Base-by-base conservation (phyloP, 1,284 basidiomycete genomes). In the Exsudoporus floridanus region DNA sequence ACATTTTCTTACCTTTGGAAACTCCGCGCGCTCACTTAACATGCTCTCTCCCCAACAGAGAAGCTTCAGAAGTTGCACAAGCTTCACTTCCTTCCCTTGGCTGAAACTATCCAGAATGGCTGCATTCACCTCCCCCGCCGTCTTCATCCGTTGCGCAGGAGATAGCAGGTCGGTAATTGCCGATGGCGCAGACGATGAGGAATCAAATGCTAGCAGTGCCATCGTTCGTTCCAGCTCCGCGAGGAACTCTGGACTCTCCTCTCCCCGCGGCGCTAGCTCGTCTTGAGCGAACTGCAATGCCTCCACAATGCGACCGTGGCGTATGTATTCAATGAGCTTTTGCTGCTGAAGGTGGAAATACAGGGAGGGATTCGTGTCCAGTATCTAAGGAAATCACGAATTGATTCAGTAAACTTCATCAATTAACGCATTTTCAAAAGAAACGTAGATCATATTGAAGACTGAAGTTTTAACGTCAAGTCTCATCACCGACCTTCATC, bases 261-360 rank as follows among this genome's bases (percentile, higher is more conserved):
- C 93, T 2, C 94, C 96, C 8, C 94, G 85, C 12, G 94, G 94
- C 2, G 96, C 96, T 4, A 99, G 81, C 69, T 98, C 94, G 46
- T 87, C 82, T 57, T 97, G 92, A 0, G 96, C 96, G 73, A 99
- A 98, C 52, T 83, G 74, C 34, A 99, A 74, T 0, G 96, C 96
- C 46, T 92, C 88, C 10, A 79, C 73, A 52, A 94, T 83, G 30
- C 82, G 80, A 28, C 90, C 90, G 46, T 86, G 81, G 0, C 95
- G 89, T 62, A 99, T 98, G 60, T 86, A 86, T 73, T 99, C 97
- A 69, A 98, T 98, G 36, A 99, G 78, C 57, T 90, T 92, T 69
- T 97, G 92, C 59, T 98, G 93, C 64, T 97, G 92, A 7, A 97
- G 81, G 62, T 90, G 92, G 73, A 98, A 97, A 69, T 94, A 95